Percentiles rank a stretch among this genome's conserved stretches.
Evolutionary conservation across 2,329 filamentous ascomycete species (phyloP).

Genomic region (Alternaria longipes): DNA sequence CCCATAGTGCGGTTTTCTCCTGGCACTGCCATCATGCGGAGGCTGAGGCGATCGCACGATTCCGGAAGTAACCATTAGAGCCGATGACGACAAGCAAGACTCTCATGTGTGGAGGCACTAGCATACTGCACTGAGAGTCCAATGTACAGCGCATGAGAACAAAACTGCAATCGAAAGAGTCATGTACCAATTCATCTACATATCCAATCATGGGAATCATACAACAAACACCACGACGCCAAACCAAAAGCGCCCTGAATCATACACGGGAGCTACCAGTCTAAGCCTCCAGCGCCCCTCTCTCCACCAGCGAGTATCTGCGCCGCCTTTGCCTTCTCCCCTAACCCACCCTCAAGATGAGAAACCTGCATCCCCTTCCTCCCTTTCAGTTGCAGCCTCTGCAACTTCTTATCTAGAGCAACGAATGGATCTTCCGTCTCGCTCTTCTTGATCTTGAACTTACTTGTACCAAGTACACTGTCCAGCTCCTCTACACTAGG

Average conservation of each 20-base stretch:
- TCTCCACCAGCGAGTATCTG: slow-evolving; percentile 59
- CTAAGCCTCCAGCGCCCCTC: slow-evolving; percentile 54
- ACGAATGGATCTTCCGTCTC: slow-evolving; percentile 68
- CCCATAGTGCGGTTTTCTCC: background rate
- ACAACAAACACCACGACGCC: slow-evolving; percentile 3
- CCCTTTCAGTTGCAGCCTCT: slow-evolving; percentile 59
- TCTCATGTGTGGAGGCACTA: background rate
- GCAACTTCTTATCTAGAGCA: slow-evolving; percentile 65
- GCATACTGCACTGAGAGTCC: background rate
- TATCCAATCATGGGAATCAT: slow-evolving; percentile 1
- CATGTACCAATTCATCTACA: background rate
- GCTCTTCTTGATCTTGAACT: slow-evolving; percentile 79
- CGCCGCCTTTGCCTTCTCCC: slow-evolving; percentile 54
- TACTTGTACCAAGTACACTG: slow-evolving; percentile 76
- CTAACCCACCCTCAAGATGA: slow-evolving; percentile 56
- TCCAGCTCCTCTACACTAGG: slow-evolving; percentile 85
- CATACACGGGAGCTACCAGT: slow-evolving; percentile 49
- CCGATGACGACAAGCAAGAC: background rate
- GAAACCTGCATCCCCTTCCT: slow-evolving; percentile 59
- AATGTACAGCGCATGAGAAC: background rate
- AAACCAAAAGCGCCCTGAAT: background rate
- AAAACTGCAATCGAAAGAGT: background rate
- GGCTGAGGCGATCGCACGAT: background rate
- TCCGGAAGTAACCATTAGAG: background rate
- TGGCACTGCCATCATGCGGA: background rate